Conservation (phyloP, 73 alveolate genomes). For the Symbiodinium natans region DNA sequence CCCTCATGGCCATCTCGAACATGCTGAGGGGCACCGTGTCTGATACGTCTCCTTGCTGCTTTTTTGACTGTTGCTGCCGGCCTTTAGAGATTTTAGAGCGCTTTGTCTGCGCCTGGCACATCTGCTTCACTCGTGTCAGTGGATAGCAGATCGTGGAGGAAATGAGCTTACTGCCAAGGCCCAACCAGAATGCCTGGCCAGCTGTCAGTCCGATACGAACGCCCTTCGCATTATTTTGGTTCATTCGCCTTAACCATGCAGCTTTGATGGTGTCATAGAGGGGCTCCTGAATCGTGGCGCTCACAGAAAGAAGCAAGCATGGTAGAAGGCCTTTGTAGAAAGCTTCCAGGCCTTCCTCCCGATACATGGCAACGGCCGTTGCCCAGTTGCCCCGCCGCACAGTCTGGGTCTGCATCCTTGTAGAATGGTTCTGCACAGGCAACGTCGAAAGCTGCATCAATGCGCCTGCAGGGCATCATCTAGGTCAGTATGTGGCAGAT, state of each 20-base stretch:
- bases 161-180: constrained; percentile 39
- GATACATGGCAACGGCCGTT: constrained; percentile 54
- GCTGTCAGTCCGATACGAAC: constrained; percentile 48
- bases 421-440: constrained; percentile 75
- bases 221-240: background rate
- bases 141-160: constrained; percentile 79
- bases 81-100: constrained; percentile 15
- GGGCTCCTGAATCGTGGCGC: constrained; percentile 64
- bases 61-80: background rate
- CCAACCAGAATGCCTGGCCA: constrained; percentile 76
- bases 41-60: background rate
- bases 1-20: constrained; percentile 43
- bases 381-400: constrained; percentile 58
- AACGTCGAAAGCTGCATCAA: constrained; percentile 63
- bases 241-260: constrained; percentile 50
- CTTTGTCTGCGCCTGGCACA: constrained; percentile 86
- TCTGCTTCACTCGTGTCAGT: constrained; percentile 64
- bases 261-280: constrained; percentile 58
- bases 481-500: too few relatives aligned
- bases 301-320: constrained; percentile 34
- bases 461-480: constrained; percentile 20
- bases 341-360: constrained; percentile 61
- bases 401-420: constrained; percentile 81
- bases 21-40: constrained; percentile 10
- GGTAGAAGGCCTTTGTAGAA: constrained; percentile 72